Base-by-base conservation (phyloP, 768 basidiomycete genomes). In the Suillus clintonianus region DNA sequence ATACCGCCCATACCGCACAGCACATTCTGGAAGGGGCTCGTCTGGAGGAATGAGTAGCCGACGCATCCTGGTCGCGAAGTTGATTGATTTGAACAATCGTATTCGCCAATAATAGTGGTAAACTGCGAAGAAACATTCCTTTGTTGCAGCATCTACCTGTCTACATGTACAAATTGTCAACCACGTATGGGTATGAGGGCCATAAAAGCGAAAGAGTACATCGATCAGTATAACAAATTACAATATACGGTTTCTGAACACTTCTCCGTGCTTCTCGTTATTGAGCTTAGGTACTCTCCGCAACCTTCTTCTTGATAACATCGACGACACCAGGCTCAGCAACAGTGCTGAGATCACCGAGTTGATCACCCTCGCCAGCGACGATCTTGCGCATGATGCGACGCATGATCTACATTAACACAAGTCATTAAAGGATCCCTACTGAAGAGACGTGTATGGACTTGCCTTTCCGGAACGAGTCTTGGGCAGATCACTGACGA, bases 321-420 rank as follows among this genome's bases (percentile, higher is more conserved):
- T 97, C 95, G 24, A 98, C 93, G 53, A 96, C 82, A 8, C 78
- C 75, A 4, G 96, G 96, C 67, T 99, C 95, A 4, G 94, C 96
- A 54, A 97, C 83, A 8, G 97, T 98, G 68, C 90, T 92, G 42
- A 98, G 85, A 78, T 98, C 97, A 56, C 97, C 97, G 47, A 99
- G 87, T 76, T 97, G 92, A 75, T 99, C 97, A 9, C 88, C 93
- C 75, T 99, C 95, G 45, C 94, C 93, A 0, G 91, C 91, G 54
- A 94, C 92, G 72, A 99, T 94, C 86, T 99, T 99, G 72, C 97
- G 88, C 86, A 99, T 87, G 66, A 97, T 92, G 59, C 97, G 87
- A 51, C 97, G 88, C 92, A 98, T 96, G 76, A 95, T 94, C 91
- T 88, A 60, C 17, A 64, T 0, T 2, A 6, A 36, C 32, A 62